phyloP scores from a whole-genome alignment of 306 rosid species.

The Rosa chinensis region DNA sequence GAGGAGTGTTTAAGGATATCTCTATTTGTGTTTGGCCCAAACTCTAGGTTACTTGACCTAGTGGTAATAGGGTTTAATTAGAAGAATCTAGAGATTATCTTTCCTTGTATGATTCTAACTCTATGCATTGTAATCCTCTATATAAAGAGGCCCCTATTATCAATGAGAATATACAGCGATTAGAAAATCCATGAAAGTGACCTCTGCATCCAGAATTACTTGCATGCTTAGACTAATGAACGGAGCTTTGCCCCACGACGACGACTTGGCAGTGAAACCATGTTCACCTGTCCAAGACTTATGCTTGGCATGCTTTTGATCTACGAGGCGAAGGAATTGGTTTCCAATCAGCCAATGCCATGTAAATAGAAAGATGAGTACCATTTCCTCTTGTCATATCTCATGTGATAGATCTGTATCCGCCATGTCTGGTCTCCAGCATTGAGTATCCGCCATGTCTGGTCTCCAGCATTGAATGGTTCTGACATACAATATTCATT shows the following conservation, averaged over 20 bases:
- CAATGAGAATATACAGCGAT: no score
- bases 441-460: neutral
- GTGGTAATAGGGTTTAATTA: no score
- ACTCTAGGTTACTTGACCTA: no score
- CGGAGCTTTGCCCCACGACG: conserved; percentile 13
- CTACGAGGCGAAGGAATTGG: conserved; percentile 37
- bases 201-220: conserved; percentile 44
- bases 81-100: no score
- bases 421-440: neutral
- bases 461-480: neutral
- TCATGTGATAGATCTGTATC: neutral
- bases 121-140: no score
- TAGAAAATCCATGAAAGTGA: conserved; percentile 48
- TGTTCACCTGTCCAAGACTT: conserved; percentile 26
- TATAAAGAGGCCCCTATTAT: no score
- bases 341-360: conserved; percentile 35
- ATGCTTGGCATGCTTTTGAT: conserved; percentile 35
- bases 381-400: conserved; percentile 18
- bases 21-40: no score
- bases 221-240: conserved; percentile 28
- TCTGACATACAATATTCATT: neutral
- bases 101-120: no score
- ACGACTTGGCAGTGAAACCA: conserved; percentile 41
- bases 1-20: no score
- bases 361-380: conserved; percentile 31